phyloP scores from a whole-genome alignment of 768 basidiomycete species.

The Amanita rimosa region DNA sequence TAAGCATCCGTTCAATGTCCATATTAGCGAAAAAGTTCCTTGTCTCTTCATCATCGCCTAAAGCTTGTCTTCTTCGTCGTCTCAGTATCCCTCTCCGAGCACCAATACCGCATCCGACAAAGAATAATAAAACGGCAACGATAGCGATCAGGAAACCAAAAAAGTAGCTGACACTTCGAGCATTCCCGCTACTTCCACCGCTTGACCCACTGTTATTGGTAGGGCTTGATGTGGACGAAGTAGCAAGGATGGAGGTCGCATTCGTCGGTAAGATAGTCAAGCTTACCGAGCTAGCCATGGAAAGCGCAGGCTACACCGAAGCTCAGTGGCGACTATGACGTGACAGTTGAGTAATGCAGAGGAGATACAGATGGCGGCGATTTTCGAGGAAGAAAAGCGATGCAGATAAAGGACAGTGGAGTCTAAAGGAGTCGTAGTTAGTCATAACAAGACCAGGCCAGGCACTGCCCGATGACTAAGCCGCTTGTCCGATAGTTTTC shows the following conservation, averaged over 20 bases:
- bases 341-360: background rate
- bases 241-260: background rate
- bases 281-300: background rate
- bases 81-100: slow-evolving; percentile 28
- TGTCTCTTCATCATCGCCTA: slow-evolving; percentile 12
- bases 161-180: slow-evolving; percentile 32
- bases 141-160: slow-evolving; percentile 43
- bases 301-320: background rate
- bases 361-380: no score
- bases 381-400: no score
- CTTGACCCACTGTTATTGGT: background rate
- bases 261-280: background rate
- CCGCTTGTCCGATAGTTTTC: background rate
- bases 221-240: background rate
- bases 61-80: slow-evolving; percentile 13
- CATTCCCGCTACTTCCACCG: slow-evolving; percentile 5
- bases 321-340: background rate
- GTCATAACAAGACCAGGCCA: background rate
- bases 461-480: background rate
- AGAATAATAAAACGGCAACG: slow-evolving; percentile 35
- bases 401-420: no score
- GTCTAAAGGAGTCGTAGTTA: background rate
- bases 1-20: background rate
- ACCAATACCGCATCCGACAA: slow-evolving; percentile 38
- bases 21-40: background rate